These are phyloP conservation scores for Claviceps arundinis DNA, from an alignment of 2,329 filamentous ascomycete genomes.

Conservation along the genomic window DNA sequence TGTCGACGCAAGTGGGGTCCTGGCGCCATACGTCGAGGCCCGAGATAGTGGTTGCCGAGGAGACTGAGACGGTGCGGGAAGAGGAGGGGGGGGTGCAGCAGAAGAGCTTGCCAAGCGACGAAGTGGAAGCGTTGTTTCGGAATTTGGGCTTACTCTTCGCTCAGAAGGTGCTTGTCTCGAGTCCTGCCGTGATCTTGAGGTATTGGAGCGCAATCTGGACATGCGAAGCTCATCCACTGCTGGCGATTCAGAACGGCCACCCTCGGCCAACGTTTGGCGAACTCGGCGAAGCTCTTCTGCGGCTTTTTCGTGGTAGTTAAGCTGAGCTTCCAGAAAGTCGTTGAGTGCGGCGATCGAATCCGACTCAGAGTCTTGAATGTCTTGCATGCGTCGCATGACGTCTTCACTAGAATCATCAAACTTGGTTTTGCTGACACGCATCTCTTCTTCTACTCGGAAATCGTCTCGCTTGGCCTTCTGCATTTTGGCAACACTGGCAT, in stretches of 20 bases:
- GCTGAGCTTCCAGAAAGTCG: slow-evolving; percentile 73
- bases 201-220: slow-evolving; percentile 33
- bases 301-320: slow-evolving; percentile 84
- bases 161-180: slow-evolving; percentile 1
- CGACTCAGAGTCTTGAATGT: slow-evolving; percentile 82
- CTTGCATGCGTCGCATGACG: slow-evolving; percentile 82
- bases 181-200: slow-evolving; percentile 30
- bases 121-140: slow-evolving; percentile 32
- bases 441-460: slow-evolving; percentile 83
- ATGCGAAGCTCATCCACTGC: slow-evolving; percentile 8
- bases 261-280: slow-evolving; percentile 30
- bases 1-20: slow-evolving; percentile 8
- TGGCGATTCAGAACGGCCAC: slow-evolving; percentile 7
- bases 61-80: slow-evolving; percentile 19
- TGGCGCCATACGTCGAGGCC: slow-evolving; percentile 1
- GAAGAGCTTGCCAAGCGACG: slow-evolving; percentile 24
- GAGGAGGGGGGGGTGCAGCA: slow-evolving; percentile 18
- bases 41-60: slow-evolving; percentile 2
- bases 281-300: slow-evolving; percentile 61
- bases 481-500: slow-evolving; percentile 79
- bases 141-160: slow-evolving; percentile 5
- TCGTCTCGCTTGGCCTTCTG: slow-evolving; percentile 91
- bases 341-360: slow-evolving; percentile 72
- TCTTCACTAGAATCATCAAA: slow-evolving; percentile 94
- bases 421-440: slow-evolving; percentile 82